Evolutionary conservation across 768 basidiomycete genomes (phyloP), one percentile per base, ranked within the genome.

Genomic region (Clitopilus passeckerianus): DNA sequence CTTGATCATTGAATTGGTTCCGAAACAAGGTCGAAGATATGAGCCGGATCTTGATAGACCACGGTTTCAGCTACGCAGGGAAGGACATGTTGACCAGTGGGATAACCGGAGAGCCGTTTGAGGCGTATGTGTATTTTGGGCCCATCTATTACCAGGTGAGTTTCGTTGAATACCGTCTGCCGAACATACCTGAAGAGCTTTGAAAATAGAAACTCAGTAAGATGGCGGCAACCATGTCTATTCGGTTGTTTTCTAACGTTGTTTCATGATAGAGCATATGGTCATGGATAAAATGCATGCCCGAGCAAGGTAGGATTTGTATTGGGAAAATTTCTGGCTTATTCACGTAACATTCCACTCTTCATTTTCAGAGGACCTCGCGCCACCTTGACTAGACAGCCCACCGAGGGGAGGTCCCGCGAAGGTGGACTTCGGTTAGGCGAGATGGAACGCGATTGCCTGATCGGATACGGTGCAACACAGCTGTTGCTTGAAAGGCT

Each of bases 251-350:
- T n/a, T 66, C 63, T 66, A 57, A 60, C 63, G 60, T 57, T 43
- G 46, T 50, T 41, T 22, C 60, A 20, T 14, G 61, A 41, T 64
- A 91, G 87, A 95, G 78, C 95, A 96, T 77, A 98, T 98, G 96
- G 96, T 98, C 55, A 91, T 98, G 89, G 97, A 99, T 81, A 99
- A 99, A 80, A 99, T 99, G 97, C 97, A 99, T 67, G 97, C 97
- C 64, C 89, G 97, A 59, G 95, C 97, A 55, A 89, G 93, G 93
- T 89, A 71, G 66, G 80, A 67, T 55, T 61, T 59, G 37, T 50
- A 59, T 57, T 56, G 35, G 24, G 23, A 41, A 33, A 55, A 50
- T 56, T 56, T 54, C 56, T 44, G 57, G 18, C 5, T 30, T 43
- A n/a, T 41, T 59, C 34, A 27, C 52, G 35, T 64, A 59, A 64